A percentile compares a stretch with the other conserved stretches of the same genome.
phyloP scores from a whole-genome alignment of 768 basidiomycete genomes.

The Ephemerocybe angulata region DNA sequence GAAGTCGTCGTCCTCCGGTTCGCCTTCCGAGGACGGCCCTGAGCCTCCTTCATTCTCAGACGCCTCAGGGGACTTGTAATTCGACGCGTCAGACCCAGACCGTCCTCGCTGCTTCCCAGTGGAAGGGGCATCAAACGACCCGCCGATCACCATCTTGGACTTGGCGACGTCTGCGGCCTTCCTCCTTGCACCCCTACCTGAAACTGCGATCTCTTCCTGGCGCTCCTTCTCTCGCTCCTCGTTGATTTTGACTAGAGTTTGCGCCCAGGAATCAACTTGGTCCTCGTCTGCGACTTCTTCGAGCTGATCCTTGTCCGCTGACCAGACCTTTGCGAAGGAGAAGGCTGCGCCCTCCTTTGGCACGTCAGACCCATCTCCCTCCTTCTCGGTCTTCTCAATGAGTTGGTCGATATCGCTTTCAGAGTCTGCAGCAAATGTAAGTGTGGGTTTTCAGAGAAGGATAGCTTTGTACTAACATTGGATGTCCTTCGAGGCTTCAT shows the following conservation, averaged over 20 bases:
- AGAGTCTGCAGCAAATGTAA: constrained; percentile 45
- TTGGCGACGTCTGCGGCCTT: constrained; percentile 64
- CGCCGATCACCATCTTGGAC: constrained; percentile 29
- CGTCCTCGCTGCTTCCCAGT: constrained; percentile 8
- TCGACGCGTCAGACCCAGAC: background rate
- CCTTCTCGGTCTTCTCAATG: constrained; percentile 79
- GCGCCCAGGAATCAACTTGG: constrained; percentile 78
- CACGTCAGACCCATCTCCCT: constrained; percentile 53
- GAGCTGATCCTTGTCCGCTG: constrained; percentile 66
- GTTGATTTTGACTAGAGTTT: constrained; percentile 55
- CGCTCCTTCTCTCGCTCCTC: constrained; percentile 39
- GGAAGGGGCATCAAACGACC: constrained; percentile 4
- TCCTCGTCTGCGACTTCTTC: constrained; percentile 66
- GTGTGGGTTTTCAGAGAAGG: background rate
- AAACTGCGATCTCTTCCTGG: constrained; percentile 46
- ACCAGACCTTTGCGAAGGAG: constrained; percentile 91
- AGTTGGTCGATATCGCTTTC: constrained; percentile 82
- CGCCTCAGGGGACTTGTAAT: background rate
- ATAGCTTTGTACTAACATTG: constrained; percentile 50
- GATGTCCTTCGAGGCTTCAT: constrained; percentile 60
- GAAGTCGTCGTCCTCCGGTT: constrained; percentile 1
- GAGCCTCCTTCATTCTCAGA: constrained; percentile 7
- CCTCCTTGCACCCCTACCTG: constrained; percentile 74
- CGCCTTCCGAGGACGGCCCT: background rate
- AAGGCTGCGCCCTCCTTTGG: constrained; percentile 60